A percentile compares a stretch with the other conserved stretches of the same genome.
Evolutionary conservation across 768 basidiomycete genomes (phyloP).

Genomic region (Leucosporidium yakuticum): DNA sequence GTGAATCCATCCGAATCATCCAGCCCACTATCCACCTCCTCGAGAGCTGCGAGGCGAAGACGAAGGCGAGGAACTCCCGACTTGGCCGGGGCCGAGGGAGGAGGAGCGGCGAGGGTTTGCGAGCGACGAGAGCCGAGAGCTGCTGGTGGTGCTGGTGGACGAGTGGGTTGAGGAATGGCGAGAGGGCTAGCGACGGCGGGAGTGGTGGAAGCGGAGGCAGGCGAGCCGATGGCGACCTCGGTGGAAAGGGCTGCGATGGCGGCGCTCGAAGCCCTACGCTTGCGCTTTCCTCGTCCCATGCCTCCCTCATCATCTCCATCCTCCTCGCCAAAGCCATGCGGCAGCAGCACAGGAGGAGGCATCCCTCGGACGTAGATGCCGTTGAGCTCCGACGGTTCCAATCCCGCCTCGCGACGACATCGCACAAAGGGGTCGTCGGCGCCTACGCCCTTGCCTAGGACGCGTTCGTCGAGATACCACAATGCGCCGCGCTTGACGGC

Average conservation of each 20-base stretch:
- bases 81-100: slow-evolving; percentile 27
- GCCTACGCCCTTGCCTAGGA: slow-evolving; percentile 23
- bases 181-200: not conserved
- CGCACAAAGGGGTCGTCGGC: slow-evolving; percentile 28
- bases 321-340: slow-evolving; percentile 11
- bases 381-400: slow-evolving; percentile 15
- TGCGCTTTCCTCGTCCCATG: slow-evolving; percentile 36
- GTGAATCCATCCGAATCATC: slow-evolving; percentile 31
- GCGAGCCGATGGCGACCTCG: not conserved
- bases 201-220: not conserved
- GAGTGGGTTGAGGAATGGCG: slow-evolving; percentile 2
- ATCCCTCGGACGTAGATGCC: slow-evolving; percentile 25
- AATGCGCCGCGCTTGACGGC: slow-evolving; percentile 39
- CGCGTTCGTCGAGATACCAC: slow-evolving; percentile 38
- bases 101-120: slow-evolving; percentile 6
- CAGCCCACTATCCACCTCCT: slow-evolving; percentile 23
- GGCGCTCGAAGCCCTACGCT: slow-evolving; percentile 29
- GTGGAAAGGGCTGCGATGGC: not conserved
- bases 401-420: slow-evolving; percentile 20
- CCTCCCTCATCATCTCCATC: slow-evolving; percentile 27
- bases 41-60: slow-evolving; percentile 23
- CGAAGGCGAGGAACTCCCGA: slow-evolving; percentile 19
- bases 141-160: not conserved
- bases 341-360: slow-evolving; percentile 10
- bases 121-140: not conserved